Evolutionary conservation across 805 yeast genomes (phyloP).

Genomic region (Zygoascus biomembranicola): DNA sequence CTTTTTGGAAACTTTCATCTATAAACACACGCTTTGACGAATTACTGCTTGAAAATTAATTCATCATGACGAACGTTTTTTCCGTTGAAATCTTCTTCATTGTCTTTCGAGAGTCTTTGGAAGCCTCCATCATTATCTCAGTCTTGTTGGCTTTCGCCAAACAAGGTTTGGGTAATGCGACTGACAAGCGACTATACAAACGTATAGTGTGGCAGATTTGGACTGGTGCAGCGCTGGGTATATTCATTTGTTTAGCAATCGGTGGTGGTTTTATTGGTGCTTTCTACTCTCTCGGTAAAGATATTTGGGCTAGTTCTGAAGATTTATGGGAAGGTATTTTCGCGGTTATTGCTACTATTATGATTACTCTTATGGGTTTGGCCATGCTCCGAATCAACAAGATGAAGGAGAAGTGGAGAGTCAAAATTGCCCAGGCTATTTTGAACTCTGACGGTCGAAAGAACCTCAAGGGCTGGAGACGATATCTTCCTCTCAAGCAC

Average conservation of each 20-base stretch:
- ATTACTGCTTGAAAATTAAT: background rate
- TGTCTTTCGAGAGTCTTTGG: conserved; percentile 88
- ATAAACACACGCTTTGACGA: background rate
- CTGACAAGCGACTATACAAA: conserved; percentile 41
- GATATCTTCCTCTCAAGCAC: conserved; percentile 16
- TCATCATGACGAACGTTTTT: conserved; percentile 39
- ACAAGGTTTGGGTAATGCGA: conserved; percentile 64
- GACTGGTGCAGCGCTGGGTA: conserved; percentile 70
- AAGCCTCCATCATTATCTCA: conserved; percentile 86
- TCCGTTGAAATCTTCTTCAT: conserved; percentile 68
- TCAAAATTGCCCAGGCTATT: conserved; percentile 82
- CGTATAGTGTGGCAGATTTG: conserved; percentile 73
- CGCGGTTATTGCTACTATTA: conserved; percentile 78
- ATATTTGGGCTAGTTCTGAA: conserved; percentile 81
- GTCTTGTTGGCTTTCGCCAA: conserved; percentile 86
- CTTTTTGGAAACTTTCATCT: no score
- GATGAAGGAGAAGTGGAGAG: conserved; percentile 96
- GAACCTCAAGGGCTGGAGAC: conserved; percentile 36
- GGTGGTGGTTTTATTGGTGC: conserved; percentile 96
- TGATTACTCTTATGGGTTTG: conserved; percentile 91
- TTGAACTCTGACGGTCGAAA: conserved; percentile 35
- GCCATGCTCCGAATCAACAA: conserved; percentile 94
- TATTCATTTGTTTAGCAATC: conserved; percentile 67
- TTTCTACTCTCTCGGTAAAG: conserved; percentile 69
- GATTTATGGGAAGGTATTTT: conserved; percentile 97